Base-by-base conservation (phyloP, 306 rosid species). In the Gleditsia sinensis region DNA sequence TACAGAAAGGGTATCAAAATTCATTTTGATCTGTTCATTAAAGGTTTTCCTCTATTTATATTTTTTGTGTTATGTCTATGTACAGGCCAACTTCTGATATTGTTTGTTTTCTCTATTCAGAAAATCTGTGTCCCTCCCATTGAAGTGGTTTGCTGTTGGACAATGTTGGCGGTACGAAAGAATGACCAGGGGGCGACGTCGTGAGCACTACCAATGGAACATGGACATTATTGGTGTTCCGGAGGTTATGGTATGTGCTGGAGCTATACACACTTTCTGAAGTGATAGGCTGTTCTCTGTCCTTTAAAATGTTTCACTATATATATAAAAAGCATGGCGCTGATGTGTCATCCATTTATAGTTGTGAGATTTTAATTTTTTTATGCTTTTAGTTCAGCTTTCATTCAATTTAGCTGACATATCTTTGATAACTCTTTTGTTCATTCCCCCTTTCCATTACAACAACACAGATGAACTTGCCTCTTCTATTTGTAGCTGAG, bases 91-190 rank as follows among this genome's bases (percentile, higher is more conserved):
- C 64, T 74, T 82, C 74, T 82, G 81, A 78, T 83, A 74, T 76
- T 71, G 45, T 80, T 28, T 82, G 76, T 78, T 69, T 78, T 77
- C 81, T 76, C 27, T 56, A 14, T 83, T 56, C 88, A 94, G 98
- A 77, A 94, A 94, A 84, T 94, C 97, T 9, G 58, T 90, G 9
- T 79, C 98, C 40, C 94, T 94, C 40, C 97, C 98, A 12, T 73
- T 94, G 83, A 94, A 94, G 80, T 91, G 98, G 98, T 94, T 91
- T 86, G 89, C 97, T n/a, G 78, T 91, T 63, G 98, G 98, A 67
- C 98, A 91, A 71, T 94, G 98, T 71, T 94, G 97, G 98, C 91
- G 98, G 54, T 94, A 94, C 28, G 98, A 94, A 86, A 88, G 98
- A 80, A 91, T 94, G 98, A 94, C 97, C 14, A 94, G 96, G 82